Base-by-base conservation (phyloP, 768 basidiomycete genomes). In the Xerocomellus chrysenteron region DNA sequence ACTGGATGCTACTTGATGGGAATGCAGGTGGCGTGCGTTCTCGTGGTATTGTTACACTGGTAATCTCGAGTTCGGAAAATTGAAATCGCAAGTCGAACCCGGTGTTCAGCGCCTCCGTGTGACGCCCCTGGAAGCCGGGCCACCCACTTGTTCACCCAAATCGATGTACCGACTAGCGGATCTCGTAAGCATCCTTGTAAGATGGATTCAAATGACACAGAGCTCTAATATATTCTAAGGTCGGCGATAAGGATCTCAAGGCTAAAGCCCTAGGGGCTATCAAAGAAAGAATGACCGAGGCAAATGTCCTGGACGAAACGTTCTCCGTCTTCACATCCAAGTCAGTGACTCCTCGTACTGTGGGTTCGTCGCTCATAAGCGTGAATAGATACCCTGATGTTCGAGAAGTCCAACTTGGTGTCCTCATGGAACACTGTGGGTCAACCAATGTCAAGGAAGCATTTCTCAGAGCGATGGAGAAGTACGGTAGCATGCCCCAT, bases 121-220 rank as follows among this genome's bases (percentile, higher is more conserved):
- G 32, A 21, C 41, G n/a, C 21, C 39, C 14, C 2, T 40, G 42
- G 30, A 50, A 45, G 55, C 52, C 13, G 45, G 39, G 4, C 51
- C 54, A 37, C 62, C 62, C 4, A 30, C 49, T 9, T 74, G 73
- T 50, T 74, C 73, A 16, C 73, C 74, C 9, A 74, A 74, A 61
- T 75, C 74, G 0, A 74, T 75, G 71, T 75, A 74, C 33, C 69
- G 70, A 50, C 56, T 74, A 0, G 73, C 74, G 6, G 47, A 62
- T 24, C 70, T 73, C n/a, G 74, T 71, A 24, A 56, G 59, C 2
- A n/a, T 52, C 8, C 10, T 30, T 30, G 26, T 21, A 9, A 28
- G 8, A 37, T 28, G 6, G 35, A 19, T 17, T 44, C 4, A 21
- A 28, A 33, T 50, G 32, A 26, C 19, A 26, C 30, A 9, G 16